These are phyloP conservation scores for Bolboschoenus planiculmis DNA, from an alignment of 176 grass and related monocot genomes.

Conservation along the genomic window DNA sequence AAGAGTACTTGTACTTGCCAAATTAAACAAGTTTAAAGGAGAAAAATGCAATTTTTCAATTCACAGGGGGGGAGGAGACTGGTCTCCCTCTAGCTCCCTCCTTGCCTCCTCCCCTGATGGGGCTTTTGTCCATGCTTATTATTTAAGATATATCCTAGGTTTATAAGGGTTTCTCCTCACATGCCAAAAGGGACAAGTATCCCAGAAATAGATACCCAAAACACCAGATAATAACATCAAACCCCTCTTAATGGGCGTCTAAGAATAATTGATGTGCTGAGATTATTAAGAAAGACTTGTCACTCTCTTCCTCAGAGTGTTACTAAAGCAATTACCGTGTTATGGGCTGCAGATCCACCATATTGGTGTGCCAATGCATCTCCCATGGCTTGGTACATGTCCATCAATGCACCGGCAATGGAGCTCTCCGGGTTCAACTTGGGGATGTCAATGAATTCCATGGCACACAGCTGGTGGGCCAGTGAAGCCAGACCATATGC, in stretches of 20 bases:
- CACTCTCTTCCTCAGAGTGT: background rate
- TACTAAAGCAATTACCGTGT: conserved; percentile 39
- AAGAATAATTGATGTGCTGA: background rate
- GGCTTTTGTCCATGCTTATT: background rate
- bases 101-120: background rate
- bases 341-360: conserved; percentile 94
- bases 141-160: background rate
- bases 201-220: background rate
- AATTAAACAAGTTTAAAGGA: background rate
- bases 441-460: conserved; percentile 69
- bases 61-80: background rate
- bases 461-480: conserved; percentile 77
- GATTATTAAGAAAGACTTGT: background rate
- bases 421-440: conserved; percentile 84
- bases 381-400: conserved; percentile 98
- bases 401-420: conserved; percentile 86
- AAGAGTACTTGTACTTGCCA: background rate
- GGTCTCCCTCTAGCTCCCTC: background rate
- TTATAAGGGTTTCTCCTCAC: background rate
- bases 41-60: background rate
- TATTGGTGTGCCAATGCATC: conserved; percentile 96
- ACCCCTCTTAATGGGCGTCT: background rate
- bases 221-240: background rate
- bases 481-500: conserved; percentile 85
- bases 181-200: background rate